Evolutionary conservation across 139 green algal genomes (phyloP).

Genomic region (Haematococcus lacustris): DNA sequence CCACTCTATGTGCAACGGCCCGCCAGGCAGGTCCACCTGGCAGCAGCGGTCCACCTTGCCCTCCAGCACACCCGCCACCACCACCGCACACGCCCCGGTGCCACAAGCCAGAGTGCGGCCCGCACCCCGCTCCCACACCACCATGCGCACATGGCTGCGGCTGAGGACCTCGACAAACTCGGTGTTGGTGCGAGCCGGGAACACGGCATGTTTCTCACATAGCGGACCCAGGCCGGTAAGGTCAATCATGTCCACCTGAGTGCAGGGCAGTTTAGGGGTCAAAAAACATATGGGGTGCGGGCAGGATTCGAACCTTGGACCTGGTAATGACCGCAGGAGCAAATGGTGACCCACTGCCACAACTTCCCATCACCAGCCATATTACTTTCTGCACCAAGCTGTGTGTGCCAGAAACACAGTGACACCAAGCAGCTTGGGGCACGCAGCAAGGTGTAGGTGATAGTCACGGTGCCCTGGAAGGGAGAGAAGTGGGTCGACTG

Average conservation of each 20-base stretch:
- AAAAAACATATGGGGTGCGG: too few species aligned
- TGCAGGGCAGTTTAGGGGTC: too few species aligned
- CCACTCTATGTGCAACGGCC: constrained; percentile 95
- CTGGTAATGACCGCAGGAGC: too few species aligned
- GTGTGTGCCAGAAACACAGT: too few species aligned
- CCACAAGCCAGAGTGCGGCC: constrained; percentile 93
- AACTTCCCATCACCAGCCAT: too few species aligned
- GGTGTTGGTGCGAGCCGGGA: constrained; percentile 93
- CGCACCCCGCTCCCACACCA: constrained; percentile 96
- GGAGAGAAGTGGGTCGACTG: too few species aligned
- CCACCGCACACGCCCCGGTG: constrained; percentile 92
- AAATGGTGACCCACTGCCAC: too few species aligned
- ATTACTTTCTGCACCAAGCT: too few species aligned
- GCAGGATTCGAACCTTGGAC: too few species aligned
- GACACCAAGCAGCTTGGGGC: too few species aligned
- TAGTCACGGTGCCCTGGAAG: too few species aligned
- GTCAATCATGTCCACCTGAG: constrained; percentile 70
- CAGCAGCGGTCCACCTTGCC: constrained; percentile 69
- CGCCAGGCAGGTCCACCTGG: constrained; percentile 88
- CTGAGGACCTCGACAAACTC: constrained; percentile 82
- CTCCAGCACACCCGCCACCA: constrained; percentile 94
- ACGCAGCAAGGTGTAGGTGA: too few species aligned
- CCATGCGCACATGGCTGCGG: constrained; percentile 76
- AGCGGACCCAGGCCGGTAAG: constrained; percentile 66
- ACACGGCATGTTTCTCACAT: constrained; percentile 87